Base-by-base conservation (phyloP, 2,329 filamentous ascomycete species). In the Fusarium proliferatum region DNA sequence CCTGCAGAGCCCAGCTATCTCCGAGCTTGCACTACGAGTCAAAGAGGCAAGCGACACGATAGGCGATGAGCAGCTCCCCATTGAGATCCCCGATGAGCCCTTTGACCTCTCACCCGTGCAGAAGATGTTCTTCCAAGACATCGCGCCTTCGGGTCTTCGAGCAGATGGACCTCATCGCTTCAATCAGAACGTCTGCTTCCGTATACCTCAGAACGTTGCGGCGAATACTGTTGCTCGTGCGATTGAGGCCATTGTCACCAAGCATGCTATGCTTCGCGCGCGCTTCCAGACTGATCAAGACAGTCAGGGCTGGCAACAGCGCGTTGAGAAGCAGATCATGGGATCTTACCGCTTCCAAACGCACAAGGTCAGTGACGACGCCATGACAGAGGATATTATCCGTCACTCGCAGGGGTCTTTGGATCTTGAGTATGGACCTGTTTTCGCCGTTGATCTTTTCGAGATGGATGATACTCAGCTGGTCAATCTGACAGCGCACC, bases 311-410 rank as follows among this genome's bases (percentile, higher is more conserved):
- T 59, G 56, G 56, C 56, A 51, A 10, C 56, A 59, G 19, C 56
- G 56, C 1, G 43, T 51, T 6, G 41, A 59, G 42, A 59, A 59
- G 33, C 56, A 59, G 33, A 51, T 59, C 3, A 59, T 59, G 41
- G 56, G 56, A 1, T 51, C 56, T 7, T 59, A 59, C 11, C 41
- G 56, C n/a, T 59, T 49, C 19, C 56, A 51, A 19, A 23, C 42
- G 12, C 56, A 51, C 23, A 51, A 36, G 11, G 42, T 38, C 0
- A 2, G 0, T 0, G 33, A 51, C 2, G 19, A 49, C 15, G 9
- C 23, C 5, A 33, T 19, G 6, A 51, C 30, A 7, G 41, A 59
- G 6, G 42, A 36, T 6, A 30, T 59, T 0, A 38, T 51, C 6
- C 23, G 23, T 4, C 56, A 59, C 12, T 59, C 56, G 1, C 56